Evolutionary conservation across 2,329 filamentous ascomycete species (phyloP).

Genomic region (Ophiocordyceps unilateralis): DNA sequence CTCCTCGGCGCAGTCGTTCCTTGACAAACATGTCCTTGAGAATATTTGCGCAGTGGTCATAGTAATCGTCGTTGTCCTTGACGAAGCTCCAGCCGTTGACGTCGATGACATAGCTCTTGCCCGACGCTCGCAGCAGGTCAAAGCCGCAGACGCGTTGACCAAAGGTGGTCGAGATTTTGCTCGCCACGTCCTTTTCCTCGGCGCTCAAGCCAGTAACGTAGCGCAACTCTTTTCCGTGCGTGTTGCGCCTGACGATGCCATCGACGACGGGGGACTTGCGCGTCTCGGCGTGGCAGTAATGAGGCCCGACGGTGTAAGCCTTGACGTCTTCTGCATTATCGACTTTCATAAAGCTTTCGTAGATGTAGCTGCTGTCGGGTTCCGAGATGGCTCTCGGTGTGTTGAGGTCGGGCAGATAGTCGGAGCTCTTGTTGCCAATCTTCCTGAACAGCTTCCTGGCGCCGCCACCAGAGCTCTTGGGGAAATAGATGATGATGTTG

Average conservation of each 20-base stretch:
- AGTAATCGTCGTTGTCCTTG: slow-evolving; percentile 98
- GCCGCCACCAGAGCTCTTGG: slow-evolving; percentile 69
- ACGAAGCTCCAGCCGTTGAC: slow-evolving; percentile 99
- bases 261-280: slow-evolving; percentile 95
- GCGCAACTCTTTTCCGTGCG: slow-evolving; percentile 88
- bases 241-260: slow-evolving; percentile 86
- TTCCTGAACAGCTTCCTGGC: slow-evolving; percentile 89
- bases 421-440: slow-evolving; percentile 97
- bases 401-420: slow-evolving; percentile 64
- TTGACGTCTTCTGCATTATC: slow-evolving; percentile 98
- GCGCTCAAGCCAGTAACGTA: slow-evolving; percentile 76
- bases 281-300: slow-evolving; percentile 92
- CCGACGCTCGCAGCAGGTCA: slow-evolving; percentile 72
- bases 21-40: slow-evolving; percentile 75
- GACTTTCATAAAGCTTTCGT: slow-evolving; percentile 91
- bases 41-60: slow-evolving; percentile 77
- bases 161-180: slow-evolving; percentile 79
- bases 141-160: slow-evolving; percentile 94
- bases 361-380: slow-evolving; percentile 71
- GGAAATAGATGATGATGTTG: slow-evolving; percentile 97
- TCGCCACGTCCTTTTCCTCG: slow-evolving; percentile 72
- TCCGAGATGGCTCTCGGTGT: slow-evolving; percentile 71
- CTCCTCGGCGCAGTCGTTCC: slow-evolving; percentile 49
- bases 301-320: slow-evolving; percentile 86
- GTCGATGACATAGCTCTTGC: slow-evolving; percentile 93